phyloP scores from a whole-genome alignment of 2,329 filamentous ascomycete species.

The Phyllosticta paracitricarpa region DNA sequence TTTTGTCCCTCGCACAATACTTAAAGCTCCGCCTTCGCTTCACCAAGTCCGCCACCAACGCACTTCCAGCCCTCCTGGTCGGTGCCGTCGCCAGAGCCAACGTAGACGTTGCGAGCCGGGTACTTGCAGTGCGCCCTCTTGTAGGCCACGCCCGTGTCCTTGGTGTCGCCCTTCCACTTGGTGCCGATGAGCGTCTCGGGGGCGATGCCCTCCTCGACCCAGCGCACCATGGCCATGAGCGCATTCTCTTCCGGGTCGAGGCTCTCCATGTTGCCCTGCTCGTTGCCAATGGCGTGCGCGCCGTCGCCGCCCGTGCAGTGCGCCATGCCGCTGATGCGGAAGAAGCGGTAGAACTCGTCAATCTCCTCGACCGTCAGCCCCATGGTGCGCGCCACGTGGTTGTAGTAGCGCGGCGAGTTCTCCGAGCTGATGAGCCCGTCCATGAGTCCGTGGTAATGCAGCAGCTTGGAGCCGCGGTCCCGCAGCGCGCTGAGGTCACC shows the following conservation, averaged over 20 bases:
- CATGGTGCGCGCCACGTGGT: conserved; percentile 38
- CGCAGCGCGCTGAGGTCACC: conserved; percentile 29
- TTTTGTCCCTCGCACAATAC: neutral
- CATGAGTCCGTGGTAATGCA: conserved; percentile 37
- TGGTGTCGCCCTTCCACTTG: conserved; percentile 22
- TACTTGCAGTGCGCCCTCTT: conserved; percentile 25
- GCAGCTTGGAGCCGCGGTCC: conserved; percentile 35
- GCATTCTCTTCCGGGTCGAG: conserved; percentile 34
- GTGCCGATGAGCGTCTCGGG: conserved; percentile 31
- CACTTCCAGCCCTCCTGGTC: conserved; percentile 25
- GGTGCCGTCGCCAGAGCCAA: conserved; percentile 21
- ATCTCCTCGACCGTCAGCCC: conserved; percentile 21
- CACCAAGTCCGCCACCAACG: conserved; percentile 9
- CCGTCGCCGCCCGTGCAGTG: conserved; percentile 43
- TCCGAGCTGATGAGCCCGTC: conserved; percentile 36
- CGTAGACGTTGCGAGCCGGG: conserved; percentile 25
- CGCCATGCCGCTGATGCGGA: conserved; percentile 42
- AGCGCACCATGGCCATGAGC: conserved; percentile 37
- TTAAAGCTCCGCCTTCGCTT: neutral
- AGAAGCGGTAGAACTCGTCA: conserved; percentile 41
- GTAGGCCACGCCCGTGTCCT: conserved; percentile 14
- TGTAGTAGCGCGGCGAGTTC: conserved; percentile 40
- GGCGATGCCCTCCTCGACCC: conserved; percentile 35
- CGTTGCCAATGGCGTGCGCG: conserved; percentile 29
- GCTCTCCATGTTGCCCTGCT: conserved; percentile 14